Evolutionary conservation across 768 basidiomycete species (phyloP), one percentile per base, ranked within the genome.

Genomic region (Tricholoma matsutake): DNA sequence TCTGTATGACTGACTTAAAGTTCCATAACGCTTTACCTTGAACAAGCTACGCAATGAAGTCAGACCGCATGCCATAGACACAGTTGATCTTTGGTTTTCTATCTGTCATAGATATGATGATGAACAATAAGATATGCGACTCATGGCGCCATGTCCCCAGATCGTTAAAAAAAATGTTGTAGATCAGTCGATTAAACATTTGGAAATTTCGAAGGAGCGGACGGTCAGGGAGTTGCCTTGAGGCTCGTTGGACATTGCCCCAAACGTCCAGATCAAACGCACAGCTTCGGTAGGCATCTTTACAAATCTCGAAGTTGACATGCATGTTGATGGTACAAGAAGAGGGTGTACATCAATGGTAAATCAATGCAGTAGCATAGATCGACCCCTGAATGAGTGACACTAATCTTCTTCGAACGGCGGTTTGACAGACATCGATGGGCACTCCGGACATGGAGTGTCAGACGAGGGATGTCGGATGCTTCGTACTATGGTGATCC

Each of bases 191-290:
- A 63, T 71, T 49, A 71, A 77, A 16, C 73, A 74, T 16, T 68
- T 75, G 62, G 70, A 75, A 13, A 76, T 68, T 25, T 74, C 73
- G 56, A 77, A 74, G 11, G 75, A 75, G 11, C 67, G 68, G 53
- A 77, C 73, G 20, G 75, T 75, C 51, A 72, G 59, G 18, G 74
- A 75, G 59, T 77, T 68, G 1, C 66, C 1, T 61, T 71, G 76
- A 29, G 76, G 76, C 10, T 74, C 75, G 34, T 69, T 71, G 14
- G 76, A 77, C 76, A 58, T 65, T 74, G 62, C 74, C 75, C 75
- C 75, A 75, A 16, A 64, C 64, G 60, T 77, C 75, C 75, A 75
- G 28, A 75, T 65, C 72, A 72, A 75, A 39, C 59, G 66, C 3
- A 70, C 73, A 22, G 69, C 65, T 32, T 64, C 57, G 6, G 68